Base-by-base conservation (phyloP, 257 asterid genomes). In the Gentiana dahurica region DNA sequence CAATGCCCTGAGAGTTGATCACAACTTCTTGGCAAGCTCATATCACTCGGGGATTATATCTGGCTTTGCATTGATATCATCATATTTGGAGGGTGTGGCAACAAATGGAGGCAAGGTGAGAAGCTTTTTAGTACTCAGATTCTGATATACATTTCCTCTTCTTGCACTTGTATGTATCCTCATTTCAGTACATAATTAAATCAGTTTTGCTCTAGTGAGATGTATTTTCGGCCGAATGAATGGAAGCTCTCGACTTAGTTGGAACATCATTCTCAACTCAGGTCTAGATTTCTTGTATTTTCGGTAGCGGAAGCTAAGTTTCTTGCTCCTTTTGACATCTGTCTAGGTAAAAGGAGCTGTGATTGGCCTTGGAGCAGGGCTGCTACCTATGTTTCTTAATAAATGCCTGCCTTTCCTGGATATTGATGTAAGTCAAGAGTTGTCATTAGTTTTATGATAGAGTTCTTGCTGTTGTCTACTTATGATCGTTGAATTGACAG, bases 301-400 rank as follows among this genome's bases (percentile, higher is more conserved):
- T 11, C 15, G 1, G 36, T 6, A 50, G 12, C 12, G 36, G 54
- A 58, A 32, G 53, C 60, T 59, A 36, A 34, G 34, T 53, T 32
- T 3, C 53, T 39, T 15, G 45, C 12, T 57, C 34, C 34, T 49
- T 2, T 64, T 71, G 24, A 39, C n/a, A 49, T 55, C 61, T 53
- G 66, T 70, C 61, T 80, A 92, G 97, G 79, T 70, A 36, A 84
- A 73, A 68, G 65, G 89, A 4, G 81, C 73, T 63, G 80, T 88
- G 66, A 75, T 92, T 70, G 99, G 99, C 71, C 89, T 92, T 56
- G 99, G 99, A 68, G 99, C 97, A 38, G 99, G 99, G 67, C 56
- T 83, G 49, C 91, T 92, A 64, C 99, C 99, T 35, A 92, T 83
- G 99, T 92, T 88, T 75, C 84, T 92, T 65, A 80, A 62, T 66